Evolutionary conservation across 331 rosid species (phyloP), one percentile per base, ranked within the genome.

Genomic region (Malus hybrid): DNA sequence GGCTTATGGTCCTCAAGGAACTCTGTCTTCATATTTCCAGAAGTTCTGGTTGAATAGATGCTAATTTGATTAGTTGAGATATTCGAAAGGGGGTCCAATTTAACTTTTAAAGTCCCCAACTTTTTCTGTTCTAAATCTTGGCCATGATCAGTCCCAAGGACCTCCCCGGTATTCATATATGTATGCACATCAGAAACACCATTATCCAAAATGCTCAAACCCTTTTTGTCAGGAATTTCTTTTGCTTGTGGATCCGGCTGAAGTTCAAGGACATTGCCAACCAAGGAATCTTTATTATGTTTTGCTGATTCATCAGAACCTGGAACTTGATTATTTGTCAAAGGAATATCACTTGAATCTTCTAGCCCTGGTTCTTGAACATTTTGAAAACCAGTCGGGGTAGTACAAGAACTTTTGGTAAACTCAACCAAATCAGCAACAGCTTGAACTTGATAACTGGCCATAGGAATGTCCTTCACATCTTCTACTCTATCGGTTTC

Each of bases 401-500:
- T 79, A 34, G 71, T 70, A 64, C 66, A 72, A 57, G 83, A 66
- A 80, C 33, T 79, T 74, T 82, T 82, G 28, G 72, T 44, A 63
- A 75, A 14, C 28, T 82, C 86, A 75, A 44, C 42, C 78, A 76
- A 61, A 74, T 81, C 73, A 75, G 56, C 73, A 80, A 63, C 69
- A 74, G 73, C 77, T 84, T 84, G 85, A 70, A 84, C 93, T 71
- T 73, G 82, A 77, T 62, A 81, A 61, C 77, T 74, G 58, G 81
- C 80, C 50, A 82, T 80, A 69, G 84, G 82, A 84, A 71, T 75
- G 72, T 83, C 88, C 75, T 76, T 75, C 69, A 75, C 78, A 76
- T 76, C 80, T 79, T 85, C 74, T 39, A 67, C 29, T 53, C 39
- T 78, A 77, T 80, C 82, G 50, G 66, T 11, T 69, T 67, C 79